A percentile compares a stretch with the other conserved stretches of the same genome.
Evolutionary conservation across 2,329 filamentous ascomycete genomes (phyloP).

Genomic region (Ceratocystis destructans): DNA sequence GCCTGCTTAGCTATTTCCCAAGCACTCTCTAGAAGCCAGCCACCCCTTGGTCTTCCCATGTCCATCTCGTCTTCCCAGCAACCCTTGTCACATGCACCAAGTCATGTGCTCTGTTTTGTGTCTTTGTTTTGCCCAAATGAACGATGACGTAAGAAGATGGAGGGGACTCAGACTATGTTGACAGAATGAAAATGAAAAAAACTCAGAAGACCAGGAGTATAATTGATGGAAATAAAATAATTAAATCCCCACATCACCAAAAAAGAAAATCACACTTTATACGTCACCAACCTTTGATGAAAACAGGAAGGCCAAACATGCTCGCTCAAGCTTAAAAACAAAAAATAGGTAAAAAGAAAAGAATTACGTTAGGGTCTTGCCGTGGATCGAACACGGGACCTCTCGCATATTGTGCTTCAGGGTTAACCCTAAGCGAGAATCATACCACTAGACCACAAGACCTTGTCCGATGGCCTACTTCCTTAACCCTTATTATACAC

Average conservation of each 20-base stretch:
- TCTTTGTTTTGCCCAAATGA: not conserved
- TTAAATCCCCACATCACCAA: not conserved
- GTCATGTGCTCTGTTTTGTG: not conserved
- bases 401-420: slow-evolving; percentile 23
- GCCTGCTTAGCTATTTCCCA: no score
- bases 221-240: not conserved
- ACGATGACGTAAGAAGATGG: not conserved
- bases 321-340: not conserved
- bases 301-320: not conserved
- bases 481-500: not conserved
- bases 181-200: not conserved
- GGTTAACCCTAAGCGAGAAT: slow-evolving; percentile 53
- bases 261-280: not conserved
- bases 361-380: slow-evolving; percentile 14
- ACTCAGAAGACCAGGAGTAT: no score
- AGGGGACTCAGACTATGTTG: not conserved
- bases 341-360: not conserved
- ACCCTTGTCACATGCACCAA: not conserved
- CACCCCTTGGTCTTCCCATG: no score
- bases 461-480: slow-evolving; percentile 19
- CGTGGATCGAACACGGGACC: slow-evolving; percentile 23
- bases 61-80: no score
- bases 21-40: no score
- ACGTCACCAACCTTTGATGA: not conserved
- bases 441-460: slow-evolving; percentile 54